Percentiles rank a stretch among this genome's conserved stretches.
phyloP scores from a whole-genome alignment of 495 filamentous ascomycete species.

The Hypoxylon perforatum region DNA sequence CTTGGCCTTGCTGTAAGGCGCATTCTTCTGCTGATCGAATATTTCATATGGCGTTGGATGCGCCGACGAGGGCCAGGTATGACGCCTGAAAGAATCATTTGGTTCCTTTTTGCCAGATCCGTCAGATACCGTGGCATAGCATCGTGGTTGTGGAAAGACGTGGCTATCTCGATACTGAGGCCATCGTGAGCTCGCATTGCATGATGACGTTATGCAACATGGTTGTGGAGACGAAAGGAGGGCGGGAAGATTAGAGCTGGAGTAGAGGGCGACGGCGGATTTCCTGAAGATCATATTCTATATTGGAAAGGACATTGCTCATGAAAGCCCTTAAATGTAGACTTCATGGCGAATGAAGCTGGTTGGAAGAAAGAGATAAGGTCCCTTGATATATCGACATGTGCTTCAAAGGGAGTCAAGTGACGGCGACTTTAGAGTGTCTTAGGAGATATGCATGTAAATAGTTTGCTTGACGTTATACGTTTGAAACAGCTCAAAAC shows the following conservation, averaged over 20 bases:
- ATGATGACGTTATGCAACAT: constrained; percentile 47
- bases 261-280: constrained; percentile 43
- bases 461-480: background rate
- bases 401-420: background rate
- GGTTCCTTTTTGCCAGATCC: constrained; percentile 32
- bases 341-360: constrained; percentile 33
- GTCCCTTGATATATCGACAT: background rate
- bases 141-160: constrained; percentile 21
- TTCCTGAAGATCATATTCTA: constrained; percentile 52
- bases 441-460: background rate
- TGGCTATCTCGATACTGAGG: constrained; percentile 6
- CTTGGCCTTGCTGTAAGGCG: constrained; percentile 80
- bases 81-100: constrained; percentile 46
- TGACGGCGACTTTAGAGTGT: background rate
- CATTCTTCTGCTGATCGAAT: constrained; percentile 69
- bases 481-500: constrained; percentile 39
- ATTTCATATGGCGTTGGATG: constrained; percentile 93
- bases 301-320: constrained; percentile 30
- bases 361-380: background rate
- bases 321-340: constrained; percentile 30
- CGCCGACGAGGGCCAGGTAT: constrained; percentile 54
- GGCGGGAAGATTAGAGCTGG: constrained; percentile 33
- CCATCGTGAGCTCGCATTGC: constrained; percentile 26
- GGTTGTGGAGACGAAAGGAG: constrained; percentile 29
- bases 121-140: constrained; percentile 50